Evolutionary conservation across 2,329 filamentous ascomycete species (phyloP), one percentile per base, ranked within the genome.

Genomic region (Xylariaceae sp.): DNA sequence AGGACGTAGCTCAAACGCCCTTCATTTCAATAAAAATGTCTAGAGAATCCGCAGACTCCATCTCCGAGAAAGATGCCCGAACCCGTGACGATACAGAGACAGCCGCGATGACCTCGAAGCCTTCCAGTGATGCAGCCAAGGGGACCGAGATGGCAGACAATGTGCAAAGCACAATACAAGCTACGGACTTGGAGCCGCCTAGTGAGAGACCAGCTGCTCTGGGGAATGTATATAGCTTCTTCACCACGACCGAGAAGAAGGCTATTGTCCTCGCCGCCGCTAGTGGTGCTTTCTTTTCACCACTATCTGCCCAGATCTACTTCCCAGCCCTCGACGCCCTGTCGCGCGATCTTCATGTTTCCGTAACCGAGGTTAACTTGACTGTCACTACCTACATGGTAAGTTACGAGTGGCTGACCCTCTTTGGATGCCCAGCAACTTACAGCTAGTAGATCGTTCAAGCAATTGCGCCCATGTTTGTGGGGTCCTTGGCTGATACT

Each of bases 401-500:
- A 64, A 52, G 48, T 34, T 26, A 4, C 8, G 17, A 11, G 31
- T 16, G 29, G 3, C 33, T 4, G 4, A 16, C 29, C 24, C 19
- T 21, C 3, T 70, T 36, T 53, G 5, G 19, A 1, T 16, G 16
- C 4, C 17, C 23, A 12, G 21, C 44, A 71, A 19, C 75, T 74
- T 4, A 74, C 67, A 17, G 4, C 36, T 9, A 1, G 19, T 49
- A 74, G 76, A 78, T 84, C 40, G 78, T 84, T 39, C 82, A 84
- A 72, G 82, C 77, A 9, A 65, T 85, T 4, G 78, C 81, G 0
- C 82, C 82, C 3, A 76, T 77, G 56, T 76, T 83, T 48, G 71
- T 82, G 9, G 81, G 78, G 7, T 76, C 77, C 16, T 71, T 84
- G 21, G 78, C 81, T 2, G 82, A 84, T 61, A 71, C 65, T 14